phyloP scores from a whole-genome alignment of 2,329 filamentous ascomycete species.

The Aplosporella prunicola region DNA sequence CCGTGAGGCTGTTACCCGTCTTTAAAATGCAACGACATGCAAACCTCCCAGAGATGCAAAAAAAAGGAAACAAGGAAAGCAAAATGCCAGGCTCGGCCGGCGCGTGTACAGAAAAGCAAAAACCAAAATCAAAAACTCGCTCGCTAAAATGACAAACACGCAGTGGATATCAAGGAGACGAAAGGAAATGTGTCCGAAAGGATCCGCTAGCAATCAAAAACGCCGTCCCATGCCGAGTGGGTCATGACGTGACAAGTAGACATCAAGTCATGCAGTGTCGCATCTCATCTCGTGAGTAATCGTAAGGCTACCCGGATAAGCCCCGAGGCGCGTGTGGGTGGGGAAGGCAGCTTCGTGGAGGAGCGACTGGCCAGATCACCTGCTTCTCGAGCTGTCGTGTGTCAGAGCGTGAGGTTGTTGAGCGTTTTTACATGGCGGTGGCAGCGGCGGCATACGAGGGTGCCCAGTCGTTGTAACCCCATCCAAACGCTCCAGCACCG shows the following conservation, averaged over 20 bases:
- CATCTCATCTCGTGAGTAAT: conserved; percentile 27
- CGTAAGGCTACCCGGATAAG: conserved; percentile 32
- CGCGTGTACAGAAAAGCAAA: conserved; percentile 22
- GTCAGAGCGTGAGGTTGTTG: conserved; percentile 31
- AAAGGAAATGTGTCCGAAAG: conserved; percentile 27
- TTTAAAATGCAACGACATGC: conserved; percentile 35
- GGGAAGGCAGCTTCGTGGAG: background rate
- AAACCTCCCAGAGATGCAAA: conserved; percentile 36
- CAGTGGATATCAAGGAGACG: conserved; percentile 35
- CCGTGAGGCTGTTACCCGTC: conserved; percentile 36
- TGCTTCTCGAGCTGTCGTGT: conserved; percentile 15
- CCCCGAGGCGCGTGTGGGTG: conserved; percentile 15
- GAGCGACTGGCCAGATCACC: conserved; percentile 35
- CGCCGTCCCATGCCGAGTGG: conserved; percentile 43
- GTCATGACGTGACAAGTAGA: conserved; percentile 32
- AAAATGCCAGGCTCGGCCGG: conserved; percentile 26
- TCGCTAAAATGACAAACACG: conserved; percentile 37
- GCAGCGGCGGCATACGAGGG: conserved; percentile 59
- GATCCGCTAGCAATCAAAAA: conserved; percentile 38
- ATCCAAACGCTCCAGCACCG: conserved; percentile 62
- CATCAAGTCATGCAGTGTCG: conserved; percentile 35
- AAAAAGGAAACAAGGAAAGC: conserved; percentile 20
- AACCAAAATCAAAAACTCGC: conserved; percentile 28
- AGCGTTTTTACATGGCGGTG: conserved; percentile 73
- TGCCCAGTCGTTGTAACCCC: conserved; percentile 71